Evolutionary conservation across 192 early-diverging fungal species (phyloP).

Genomic region (Backusella circina): DNA sequence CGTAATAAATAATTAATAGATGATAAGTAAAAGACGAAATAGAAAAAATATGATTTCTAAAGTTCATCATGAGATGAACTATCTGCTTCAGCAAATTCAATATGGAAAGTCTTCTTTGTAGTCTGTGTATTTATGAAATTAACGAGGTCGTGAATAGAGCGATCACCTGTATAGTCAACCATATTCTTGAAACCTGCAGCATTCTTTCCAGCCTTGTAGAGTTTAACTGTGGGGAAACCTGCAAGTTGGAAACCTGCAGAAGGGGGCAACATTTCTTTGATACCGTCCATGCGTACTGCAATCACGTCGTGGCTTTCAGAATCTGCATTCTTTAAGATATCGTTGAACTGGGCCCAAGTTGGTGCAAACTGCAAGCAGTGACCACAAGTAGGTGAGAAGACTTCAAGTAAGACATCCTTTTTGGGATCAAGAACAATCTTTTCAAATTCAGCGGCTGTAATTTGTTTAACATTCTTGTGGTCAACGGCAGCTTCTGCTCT

Average conservation of each 20-base stretch:
- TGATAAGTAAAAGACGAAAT: background rate
- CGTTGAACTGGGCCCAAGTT: conserved; percentile 80
- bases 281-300: conserved; percentile 90
- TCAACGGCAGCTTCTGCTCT: conserved; percentile 62
- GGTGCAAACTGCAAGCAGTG: conserved; percentile 73
- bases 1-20: background rate
- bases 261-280: conserved; percentile 86
- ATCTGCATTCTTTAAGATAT: conserved; percentile 29
- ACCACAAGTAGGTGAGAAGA: conserved; percentile 86
- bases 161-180: conserved; percentile 78
- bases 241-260: conserved; percentile 61
- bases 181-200: conserved; percentile 54
- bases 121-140: conserved; percentile 44
- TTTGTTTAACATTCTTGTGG: conserved; percentile 60
- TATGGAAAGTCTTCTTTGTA: background rate
- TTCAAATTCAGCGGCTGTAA: conserved; percentile 80
- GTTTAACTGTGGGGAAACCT: conserved; percentile 94
- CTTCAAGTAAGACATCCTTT: conserved; percentile 90
- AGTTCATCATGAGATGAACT: background rate
- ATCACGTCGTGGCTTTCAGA: conserved; percentile 40
- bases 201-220: conserved; percentile 67
- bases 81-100: background rate
- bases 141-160: conserved; percentile 69
- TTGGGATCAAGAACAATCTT: conserved; percentile 74
- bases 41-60: background rate